Conservation (phyloP, 805 yeast genomes). For the Schizosaccharomyces octosporus region DNA sequence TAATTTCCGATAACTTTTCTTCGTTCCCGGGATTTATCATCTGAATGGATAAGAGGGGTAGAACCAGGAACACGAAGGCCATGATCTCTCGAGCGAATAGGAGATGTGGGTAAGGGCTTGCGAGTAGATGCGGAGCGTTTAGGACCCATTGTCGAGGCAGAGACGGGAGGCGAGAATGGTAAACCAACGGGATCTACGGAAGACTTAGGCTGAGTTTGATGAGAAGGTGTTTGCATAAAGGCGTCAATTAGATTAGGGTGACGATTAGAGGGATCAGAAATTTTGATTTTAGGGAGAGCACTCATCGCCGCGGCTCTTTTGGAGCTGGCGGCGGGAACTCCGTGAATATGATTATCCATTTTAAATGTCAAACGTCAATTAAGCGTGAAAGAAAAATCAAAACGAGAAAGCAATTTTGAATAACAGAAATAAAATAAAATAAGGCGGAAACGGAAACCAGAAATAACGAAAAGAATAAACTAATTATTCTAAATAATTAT, state of each 20-base stretch:
- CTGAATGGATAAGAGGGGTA: not conserved
- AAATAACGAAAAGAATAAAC: no score
- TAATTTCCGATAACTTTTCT: constrained; percentile 1
- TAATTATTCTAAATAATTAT: no score
- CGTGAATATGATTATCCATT: not conserved
- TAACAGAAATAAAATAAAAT: no score
- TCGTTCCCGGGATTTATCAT: not conserved
- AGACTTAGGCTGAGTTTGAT: not conserved
- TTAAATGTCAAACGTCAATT: not conserved
- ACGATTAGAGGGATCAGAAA: not conserved
- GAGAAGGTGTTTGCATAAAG: not conserved
- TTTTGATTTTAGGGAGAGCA: not conserved
- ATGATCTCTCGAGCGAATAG: not conserved
- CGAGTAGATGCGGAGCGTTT: not conserved
- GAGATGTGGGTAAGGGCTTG: not conserved
- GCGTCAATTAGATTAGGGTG: not conserved
- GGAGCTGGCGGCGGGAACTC: not conserved
- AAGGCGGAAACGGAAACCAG: no score
- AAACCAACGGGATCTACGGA: not conserved
- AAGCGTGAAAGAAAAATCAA: not conserved
- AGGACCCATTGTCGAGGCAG: not conserved
- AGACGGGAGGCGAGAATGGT: not conserved
- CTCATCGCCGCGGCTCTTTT: not conserved
- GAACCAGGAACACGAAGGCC: not conserved
- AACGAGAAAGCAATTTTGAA: no score